These are phyloP conservation scores for Lentinula raphanica DNA, from an alignment of 768 basidiomycete species.

Conservation along the genomic window DNA sequence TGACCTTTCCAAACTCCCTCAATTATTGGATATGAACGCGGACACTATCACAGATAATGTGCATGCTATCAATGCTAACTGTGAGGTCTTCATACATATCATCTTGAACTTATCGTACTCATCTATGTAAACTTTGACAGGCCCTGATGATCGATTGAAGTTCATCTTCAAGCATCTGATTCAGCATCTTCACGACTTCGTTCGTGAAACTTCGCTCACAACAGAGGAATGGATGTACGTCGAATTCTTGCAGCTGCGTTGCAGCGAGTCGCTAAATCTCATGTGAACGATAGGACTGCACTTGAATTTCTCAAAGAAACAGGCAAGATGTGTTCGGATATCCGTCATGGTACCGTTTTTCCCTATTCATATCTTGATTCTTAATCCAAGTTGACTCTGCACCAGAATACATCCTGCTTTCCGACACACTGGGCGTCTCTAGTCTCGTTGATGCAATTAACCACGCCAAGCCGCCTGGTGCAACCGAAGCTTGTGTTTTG, in stretches of 20 bases:
- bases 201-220: constrained; percentile 69
- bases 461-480: constrained; percentile 54
- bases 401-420: constrained; percentile 78
- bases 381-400: neutral
- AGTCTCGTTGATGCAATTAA: constrained; percentile 72
- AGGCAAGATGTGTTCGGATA: constrained; percentile 67
- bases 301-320: constrained; percentile 74
- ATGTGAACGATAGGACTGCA: constrained; percentile 33
- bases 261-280: neutral
- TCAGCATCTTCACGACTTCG: constrained; percentile 69
- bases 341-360: constrained; percentile 52
- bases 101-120: neutral
- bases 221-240: constrained; percentile 80
- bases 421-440: constrained; percentile 75
- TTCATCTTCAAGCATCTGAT: constrained; percentile 42
- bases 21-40: constrained; percentile 35
- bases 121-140: constrained; percentile 19
- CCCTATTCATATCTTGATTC: neutral
- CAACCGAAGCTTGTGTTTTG: constrained; percentile 72
- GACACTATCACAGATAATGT: constrained; percentile 39
- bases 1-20: constrained; percentile 36
- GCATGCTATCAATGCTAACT: constrained; percentile 33
- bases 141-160: constrained; percentile 35
- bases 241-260: neutral
- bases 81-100: constrained; percentile 20